phyloP scores from a whole-genome alignment of 371 early-diverging fungal species.

The Coelomomyces lativittatus region DNA sequence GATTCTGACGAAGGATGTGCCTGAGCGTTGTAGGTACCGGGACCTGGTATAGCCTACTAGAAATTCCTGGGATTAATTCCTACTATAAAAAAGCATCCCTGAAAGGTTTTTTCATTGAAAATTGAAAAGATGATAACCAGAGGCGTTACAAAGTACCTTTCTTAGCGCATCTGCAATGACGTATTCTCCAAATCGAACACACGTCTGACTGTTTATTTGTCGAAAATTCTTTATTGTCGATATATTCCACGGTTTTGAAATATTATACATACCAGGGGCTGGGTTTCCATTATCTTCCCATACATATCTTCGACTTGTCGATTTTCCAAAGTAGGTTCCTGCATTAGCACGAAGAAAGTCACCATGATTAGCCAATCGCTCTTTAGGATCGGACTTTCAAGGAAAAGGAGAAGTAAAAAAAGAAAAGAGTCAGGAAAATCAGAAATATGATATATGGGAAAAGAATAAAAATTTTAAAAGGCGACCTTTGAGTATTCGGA shows the following conservation, averaged over 20 bases:
- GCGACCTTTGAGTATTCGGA: too few relatives aligned
- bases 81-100: background rate
- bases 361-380: background rate
- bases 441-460: too few relatives aligned
- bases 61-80: background rate
- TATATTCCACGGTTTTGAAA: background rate
- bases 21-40: background rate
- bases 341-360: background rate
- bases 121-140: background rate
- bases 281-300: background rate
- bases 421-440: too few relatives aligned
- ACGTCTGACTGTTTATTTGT: background rate
- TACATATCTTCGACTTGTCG: background rate
- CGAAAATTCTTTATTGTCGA: background rate
- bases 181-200: slow-evolving; percentile 1
- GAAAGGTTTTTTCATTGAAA: too few relatives aligned
- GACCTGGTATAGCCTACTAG: background rate
- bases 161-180: background rate
- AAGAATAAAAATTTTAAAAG: too few relatives aligned
- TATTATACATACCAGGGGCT: slow-evolving; percentile 1
- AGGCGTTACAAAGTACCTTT: background rate
- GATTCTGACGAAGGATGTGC: background rate
- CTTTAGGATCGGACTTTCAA: too few relatives aligned
- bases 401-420: too few relatives aligned
- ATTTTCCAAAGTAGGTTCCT: background rate